A percentile compares a stretch with the other conserved stretches of the same genome.
phyloP scores from a whole-genome alignment of 495 filamentous ascomycete genomes.

The Penicillium longicatenatum region DNA sequence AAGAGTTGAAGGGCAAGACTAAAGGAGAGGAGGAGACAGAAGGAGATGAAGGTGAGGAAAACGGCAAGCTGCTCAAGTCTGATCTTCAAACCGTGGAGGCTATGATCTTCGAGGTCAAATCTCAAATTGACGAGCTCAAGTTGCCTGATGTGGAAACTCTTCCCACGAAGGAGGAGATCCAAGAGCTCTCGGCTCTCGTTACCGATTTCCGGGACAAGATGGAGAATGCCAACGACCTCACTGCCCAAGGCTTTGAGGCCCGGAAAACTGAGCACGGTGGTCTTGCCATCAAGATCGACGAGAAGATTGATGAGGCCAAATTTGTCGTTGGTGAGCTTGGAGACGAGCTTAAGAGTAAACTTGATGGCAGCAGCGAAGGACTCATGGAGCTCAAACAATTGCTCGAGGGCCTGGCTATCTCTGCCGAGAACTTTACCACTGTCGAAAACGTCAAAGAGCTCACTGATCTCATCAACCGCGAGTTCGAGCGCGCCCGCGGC shows the following conservation, averaged over 20 bases:
- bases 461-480: constrained; percentile 73
- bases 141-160: constrained; percentile 66
- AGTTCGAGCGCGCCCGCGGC: constrained; percentile 76
- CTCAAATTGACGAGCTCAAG: constrained; percentile 68
- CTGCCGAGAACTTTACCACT: constrained; percentile 58
- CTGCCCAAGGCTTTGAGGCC: constrained; percentile 78
- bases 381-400: constrained; percentile 59
- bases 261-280: constrained; percentile 66
- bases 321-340: constrained; percentile 59
- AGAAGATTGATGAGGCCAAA: constrained; percentile 60
- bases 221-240: constrained; percentile 67
- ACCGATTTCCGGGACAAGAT: constrained; percentile 70
- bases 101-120: constrained; percentile 78
- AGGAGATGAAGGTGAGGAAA: constrained; percentile 46
- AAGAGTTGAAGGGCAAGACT: constrained; percentile 69
- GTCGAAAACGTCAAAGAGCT: constrained; percentile 74
- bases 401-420: constrained; percentile 62
- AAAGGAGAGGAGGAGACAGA: constrained; percentile 55
- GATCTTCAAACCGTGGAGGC: constrained; percentile 78
- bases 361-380: constrained; percentile 57
- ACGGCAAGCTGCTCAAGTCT: constrained; percentile 70
- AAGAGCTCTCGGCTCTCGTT: constrained; percentile 67
- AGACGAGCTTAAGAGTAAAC: constrained; percentile 64
- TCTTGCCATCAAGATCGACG: constrained; percentile 40
- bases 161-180: constrained; percentile 60